A percentile compares a stretch with the other conserved stretches of the same genome.
phyloP scores from a whole-genome alignment of 768 basidiomycete species.

The Chlorophyllum brunneum region DNA sequence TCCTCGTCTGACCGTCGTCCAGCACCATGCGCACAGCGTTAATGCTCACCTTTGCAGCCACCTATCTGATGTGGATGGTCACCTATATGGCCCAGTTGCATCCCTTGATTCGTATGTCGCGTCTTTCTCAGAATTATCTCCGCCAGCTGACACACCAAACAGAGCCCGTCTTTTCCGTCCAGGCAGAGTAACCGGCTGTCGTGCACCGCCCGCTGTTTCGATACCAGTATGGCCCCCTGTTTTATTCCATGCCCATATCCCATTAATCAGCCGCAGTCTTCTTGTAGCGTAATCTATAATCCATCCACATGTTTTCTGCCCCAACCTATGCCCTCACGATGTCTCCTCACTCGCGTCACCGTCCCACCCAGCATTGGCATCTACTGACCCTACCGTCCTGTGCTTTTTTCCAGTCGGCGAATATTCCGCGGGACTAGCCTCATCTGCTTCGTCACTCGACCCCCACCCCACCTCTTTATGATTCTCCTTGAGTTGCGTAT shows the following conservation, averaged over 20 bases:
- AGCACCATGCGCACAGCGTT: slow-evolving; percentile 83
- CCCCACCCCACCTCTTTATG: slow-evolving; percentile 13
- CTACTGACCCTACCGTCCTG: slow-evolving; percentile 20
- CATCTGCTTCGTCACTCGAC: slow-evolving; percentile 14
- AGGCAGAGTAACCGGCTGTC: slow-evolving; percentile 10
- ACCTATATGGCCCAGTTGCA: slow-evolving; percentile 96
- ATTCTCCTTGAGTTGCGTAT: slow-evolving; percentile 12
- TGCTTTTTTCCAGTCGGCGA: slow-evolving; percentile 9
- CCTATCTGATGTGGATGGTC: slow-evolving; percentile 96
- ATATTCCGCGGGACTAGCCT: slow-evolving; percentile 2
- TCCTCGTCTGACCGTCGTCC: slow-evolving; percentile 4
- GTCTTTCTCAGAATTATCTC: not conserved
- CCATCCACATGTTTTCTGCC: slow-evolving; percentile 18
- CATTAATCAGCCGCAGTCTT: slow-evolving; percentile 19
- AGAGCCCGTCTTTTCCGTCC: slow-evolving; percentile 22
- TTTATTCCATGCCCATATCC: not conserved
- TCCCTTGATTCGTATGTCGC: slow-evolving; percentile 73
- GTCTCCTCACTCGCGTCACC: slow-evolving; percentile 40
- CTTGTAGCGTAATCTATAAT: slow-evolving; percentile 27
- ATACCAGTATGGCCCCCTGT: slow-evolving; percentile 37
- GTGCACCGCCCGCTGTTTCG: slow-evolving; percentile 17
- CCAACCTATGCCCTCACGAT: not conserved
- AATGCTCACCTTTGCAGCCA: slow-evolving; percentile 73
- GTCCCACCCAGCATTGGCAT: slow-evolving; percentile 41
- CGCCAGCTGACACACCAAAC: not conserved